phyloP scores from a whole-genome alignment of 768 basidiomycete genomes.

The Xanthoconium stramineum region DNA sequence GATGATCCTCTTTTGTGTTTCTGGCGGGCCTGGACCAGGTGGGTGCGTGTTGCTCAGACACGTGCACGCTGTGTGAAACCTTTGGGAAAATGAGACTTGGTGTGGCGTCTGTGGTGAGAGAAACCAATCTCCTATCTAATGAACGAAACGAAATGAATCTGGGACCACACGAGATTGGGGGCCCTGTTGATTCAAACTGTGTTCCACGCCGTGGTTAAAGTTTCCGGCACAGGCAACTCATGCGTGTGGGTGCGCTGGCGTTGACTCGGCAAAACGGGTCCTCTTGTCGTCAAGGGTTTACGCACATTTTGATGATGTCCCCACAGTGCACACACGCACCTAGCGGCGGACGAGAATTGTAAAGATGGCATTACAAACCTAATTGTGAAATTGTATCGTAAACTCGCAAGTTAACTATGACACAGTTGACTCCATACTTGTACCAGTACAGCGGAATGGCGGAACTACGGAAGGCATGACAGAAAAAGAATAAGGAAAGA shows the following conservation, averaged over 20 bases:
- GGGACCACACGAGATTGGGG: not conserved
- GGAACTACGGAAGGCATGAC: not conserved
- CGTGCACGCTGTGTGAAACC: slow-evolving; percentile 1
- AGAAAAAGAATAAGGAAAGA: slow-evolving; percentile 4
- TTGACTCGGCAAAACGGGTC: not conserved
- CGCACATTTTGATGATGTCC: not conserved
- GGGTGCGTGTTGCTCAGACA: slow-evolving; percentile 1
- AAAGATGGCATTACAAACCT: not conserved
- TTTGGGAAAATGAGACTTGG: no score
- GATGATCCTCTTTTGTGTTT: not conserved
- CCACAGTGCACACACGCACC: no score
- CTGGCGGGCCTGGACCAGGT: not conserved
- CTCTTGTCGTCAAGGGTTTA: not conserved
- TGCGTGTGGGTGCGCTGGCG: no score
- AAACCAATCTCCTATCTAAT: not conserved
- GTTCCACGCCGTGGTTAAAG: not conserved
- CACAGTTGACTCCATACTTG: not conserved
- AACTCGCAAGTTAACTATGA: no score
- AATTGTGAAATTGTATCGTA: no score
- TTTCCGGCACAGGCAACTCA: not conserved
- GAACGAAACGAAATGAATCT: not conserved
- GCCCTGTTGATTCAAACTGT: not conserved
- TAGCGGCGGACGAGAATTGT: not conserved
- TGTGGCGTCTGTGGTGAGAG: not conserved
- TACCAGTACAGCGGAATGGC: not conserved